These are phyloP conservation scores for Ganoderma multipileum DNA, from an alignment of 1,284 basidiomycete species.

Conservation along the genomic window DNA sequence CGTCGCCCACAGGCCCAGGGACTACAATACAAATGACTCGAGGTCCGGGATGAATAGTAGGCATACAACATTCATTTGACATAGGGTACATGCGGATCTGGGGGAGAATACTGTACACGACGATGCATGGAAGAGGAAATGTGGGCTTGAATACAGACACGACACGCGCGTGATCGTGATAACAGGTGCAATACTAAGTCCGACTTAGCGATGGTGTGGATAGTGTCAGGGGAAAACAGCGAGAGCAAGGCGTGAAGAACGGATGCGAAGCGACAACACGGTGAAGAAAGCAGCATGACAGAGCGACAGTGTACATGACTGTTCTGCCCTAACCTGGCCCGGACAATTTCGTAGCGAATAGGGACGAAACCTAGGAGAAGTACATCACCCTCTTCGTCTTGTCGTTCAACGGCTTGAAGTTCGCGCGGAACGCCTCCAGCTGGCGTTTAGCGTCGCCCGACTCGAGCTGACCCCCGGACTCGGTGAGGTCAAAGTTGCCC, in stretches of 20 bases:
- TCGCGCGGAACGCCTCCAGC: conserved; percentile 59
- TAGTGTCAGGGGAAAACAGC: neutral
- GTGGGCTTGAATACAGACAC: neutral
- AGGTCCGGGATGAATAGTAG: conserved; percentile 6
- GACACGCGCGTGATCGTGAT: neutral
- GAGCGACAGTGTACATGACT: neutral
- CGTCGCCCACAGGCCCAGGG: conserved; percentile 6
- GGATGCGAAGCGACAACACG: conserved; percentile 3
- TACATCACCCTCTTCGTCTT: conserved; percentile 66
- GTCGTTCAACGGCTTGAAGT: conserved; percentile 62
- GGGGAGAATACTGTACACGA: neutral
- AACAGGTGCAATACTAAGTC: neutral
- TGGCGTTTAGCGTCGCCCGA: conserved; percentile 47
- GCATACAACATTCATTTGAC: conserved; percentile 12
- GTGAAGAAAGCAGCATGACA: conserved; percentile 2
- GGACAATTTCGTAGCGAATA: neutral
- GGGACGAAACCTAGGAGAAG: conserved; percentile 52
- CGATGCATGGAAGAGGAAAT: neutral
- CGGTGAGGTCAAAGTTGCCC: conserved; percentile 56
- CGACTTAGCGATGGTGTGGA: neutral
- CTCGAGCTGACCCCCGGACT: conserved; percentile 54
- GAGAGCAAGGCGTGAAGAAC: neutral
- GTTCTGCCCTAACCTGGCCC: neutral
- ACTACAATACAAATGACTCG: neutral
- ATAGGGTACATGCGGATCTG: conserved; percentile 3